These are phyloP conservation scores for Tilletia walkeri DNA, from an alignment of 1,284 basidiomycete genomes.

Conservation along the genomic window DNA sequence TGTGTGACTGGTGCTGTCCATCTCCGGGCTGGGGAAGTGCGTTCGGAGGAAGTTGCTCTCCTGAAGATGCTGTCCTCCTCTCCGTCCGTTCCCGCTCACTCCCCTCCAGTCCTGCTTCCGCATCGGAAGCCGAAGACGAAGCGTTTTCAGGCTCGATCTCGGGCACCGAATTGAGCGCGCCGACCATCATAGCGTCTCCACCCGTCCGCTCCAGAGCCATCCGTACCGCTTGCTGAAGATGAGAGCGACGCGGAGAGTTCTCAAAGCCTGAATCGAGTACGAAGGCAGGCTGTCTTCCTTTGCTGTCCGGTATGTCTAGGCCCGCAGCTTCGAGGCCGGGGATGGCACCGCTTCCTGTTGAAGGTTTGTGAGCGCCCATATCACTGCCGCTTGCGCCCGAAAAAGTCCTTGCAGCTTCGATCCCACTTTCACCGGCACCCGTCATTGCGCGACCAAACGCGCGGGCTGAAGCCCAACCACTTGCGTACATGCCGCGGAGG, in stretches of 20 bases:
- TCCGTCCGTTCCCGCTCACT: constrained; percentile 4
- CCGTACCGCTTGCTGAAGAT: constrained; percentile 73
- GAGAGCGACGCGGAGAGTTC: constrained; percentile 71
- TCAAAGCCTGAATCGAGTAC: constrained; percentile 64
- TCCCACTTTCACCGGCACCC: too few relatives aligned
- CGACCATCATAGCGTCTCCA: constrained; percentile 21
- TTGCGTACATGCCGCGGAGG: constrained; percentile 55
- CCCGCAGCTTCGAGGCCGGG: constrained; percentile 32
- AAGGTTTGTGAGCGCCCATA: constrained; percentile 25
- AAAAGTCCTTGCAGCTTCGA: neutral
- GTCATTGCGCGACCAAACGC: neutral
- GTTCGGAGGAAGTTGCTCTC: constrained; percentile 8
- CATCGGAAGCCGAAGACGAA: neutral
- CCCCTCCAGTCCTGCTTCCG: neutral
- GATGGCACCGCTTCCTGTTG: constrained; percentile 56
- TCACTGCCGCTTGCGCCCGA: constrained; percentile 24
- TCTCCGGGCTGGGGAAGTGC: constrained; percentile 1
- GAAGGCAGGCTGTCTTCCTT: constrained; percentile 42
- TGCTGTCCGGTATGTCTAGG: constrained; percentile 50
- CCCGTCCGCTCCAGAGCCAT: constrained; percentile 32
- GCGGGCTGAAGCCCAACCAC: constrained; percentile 28
- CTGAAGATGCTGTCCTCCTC: neutral
- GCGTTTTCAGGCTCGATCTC: neutral
- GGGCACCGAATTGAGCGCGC: constrained; percentile 16
- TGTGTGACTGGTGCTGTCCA: neutral